Evolutionary conservation across 345 rosid species (phyloP).

Genomic region (Lagerstroemia speciosa): DNA sequence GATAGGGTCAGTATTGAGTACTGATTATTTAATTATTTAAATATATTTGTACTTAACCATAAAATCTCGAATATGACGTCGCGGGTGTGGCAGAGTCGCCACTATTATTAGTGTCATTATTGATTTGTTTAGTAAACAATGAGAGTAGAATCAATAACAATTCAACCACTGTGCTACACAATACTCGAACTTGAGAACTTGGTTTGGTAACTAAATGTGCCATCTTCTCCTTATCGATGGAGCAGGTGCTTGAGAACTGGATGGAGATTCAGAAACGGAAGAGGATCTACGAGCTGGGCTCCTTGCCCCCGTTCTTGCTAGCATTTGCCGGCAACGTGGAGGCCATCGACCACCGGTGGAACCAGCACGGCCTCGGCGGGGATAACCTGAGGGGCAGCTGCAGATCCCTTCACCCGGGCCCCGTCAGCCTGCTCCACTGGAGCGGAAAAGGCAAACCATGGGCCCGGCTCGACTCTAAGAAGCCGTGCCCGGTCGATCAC

Average conservation of each 20-base stretch:
- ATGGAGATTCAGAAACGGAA: constrained; percentile 60
- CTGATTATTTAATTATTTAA: too few species aligned
- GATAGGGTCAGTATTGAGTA: too few species aligned
- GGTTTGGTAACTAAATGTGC: neutral
- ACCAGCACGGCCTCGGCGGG: constrained; percentile 87
- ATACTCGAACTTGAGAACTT: neutral
- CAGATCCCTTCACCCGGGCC: constrained; percentile 65
- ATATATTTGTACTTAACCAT: too few species aligned
- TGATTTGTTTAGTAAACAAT: too few species aligned
- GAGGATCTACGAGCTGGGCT: constrained; percentile 75
- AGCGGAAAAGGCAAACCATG: constrained; percentile 97
- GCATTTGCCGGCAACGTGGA: constrained; percentile 70
- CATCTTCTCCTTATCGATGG: constrained; percentile 16
- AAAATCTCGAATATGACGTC: too few species aligned
- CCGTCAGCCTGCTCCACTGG: constrained; percentile 86
- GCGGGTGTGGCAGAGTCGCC: too few species aligned
- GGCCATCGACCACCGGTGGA: constrained; percentile 71
- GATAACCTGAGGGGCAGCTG: constrained; percentile 75
- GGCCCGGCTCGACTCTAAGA: constrained; percentile 59
- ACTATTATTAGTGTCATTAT: too few species aligned
- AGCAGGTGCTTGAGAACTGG: constrained; percentile 56
- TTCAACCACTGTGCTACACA: too few species aligned
- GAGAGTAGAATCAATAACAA: too few species aligned
- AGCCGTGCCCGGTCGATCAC: constrained; percentile 62
- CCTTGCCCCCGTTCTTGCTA: constrained; percentile 70